phyloP scores from a whole-genome alignment of 2,329 filamentous ascomycete species.

The Aaosphaeria arxii region DNA sequence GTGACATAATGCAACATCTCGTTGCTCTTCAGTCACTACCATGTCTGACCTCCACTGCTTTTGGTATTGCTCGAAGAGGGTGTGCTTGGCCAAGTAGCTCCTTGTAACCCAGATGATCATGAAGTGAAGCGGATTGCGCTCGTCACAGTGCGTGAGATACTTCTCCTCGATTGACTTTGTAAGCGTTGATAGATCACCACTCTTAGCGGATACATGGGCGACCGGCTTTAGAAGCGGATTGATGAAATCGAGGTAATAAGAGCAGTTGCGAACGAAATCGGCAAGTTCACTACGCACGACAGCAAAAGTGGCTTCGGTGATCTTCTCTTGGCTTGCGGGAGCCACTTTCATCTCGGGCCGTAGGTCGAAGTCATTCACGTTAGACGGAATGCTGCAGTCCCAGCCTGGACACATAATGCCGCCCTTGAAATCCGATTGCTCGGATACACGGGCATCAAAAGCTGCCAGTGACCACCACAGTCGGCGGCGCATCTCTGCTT shows the following conservation, averaged over 20 bases:
- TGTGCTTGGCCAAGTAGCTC: constrained; percentile 46
- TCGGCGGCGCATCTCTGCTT: constrained; percentile 59
- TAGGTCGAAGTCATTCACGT: constrained; percentile 50
- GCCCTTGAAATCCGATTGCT: constrained; percentile 53
- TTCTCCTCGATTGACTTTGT: constrained; percentile 40
- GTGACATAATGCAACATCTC: constrained; percentile 24
- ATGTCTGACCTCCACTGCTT: constrained; percentile 6
- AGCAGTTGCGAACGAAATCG: constrained; percentile 38
- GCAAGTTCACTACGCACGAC: constrained; percentile 50
- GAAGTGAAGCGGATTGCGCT: constrained; percentile 39
- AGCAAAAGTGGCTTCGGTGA: constrained; percentile 54
- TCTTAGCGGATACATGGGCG: constrained; percentile 19
- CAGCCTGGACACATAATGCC: constrained; percentile 44
- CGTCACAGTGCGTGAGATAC: constrained; percentile 30
- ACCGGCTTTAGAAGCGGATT: constrained; percentile 43
- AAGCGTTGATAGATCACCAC: constrained; percentile 29
- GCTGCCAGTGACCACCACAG: constrained; percentile 62
- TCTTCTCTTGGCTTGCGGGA: constrained; percentile 40
- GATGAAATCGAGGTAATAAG: constrained; percentile 47
- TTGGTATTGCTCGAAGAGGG: constrained; percentile 50
- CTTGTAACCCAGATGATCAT: constrained; percentile 49
- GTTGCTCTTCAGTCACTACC: constrained; percentile 17
- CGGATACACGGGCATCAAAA: constrained; percentile 54
- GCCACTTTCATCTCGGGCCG: constrained; percentile 37
- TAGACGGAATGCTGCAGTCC: constrained; percentile 49